These are phyloP conservation scores for Solanum virginianum DNA, from an alignment of 257 asterid species.

Conservation along the genomic window DNA sequence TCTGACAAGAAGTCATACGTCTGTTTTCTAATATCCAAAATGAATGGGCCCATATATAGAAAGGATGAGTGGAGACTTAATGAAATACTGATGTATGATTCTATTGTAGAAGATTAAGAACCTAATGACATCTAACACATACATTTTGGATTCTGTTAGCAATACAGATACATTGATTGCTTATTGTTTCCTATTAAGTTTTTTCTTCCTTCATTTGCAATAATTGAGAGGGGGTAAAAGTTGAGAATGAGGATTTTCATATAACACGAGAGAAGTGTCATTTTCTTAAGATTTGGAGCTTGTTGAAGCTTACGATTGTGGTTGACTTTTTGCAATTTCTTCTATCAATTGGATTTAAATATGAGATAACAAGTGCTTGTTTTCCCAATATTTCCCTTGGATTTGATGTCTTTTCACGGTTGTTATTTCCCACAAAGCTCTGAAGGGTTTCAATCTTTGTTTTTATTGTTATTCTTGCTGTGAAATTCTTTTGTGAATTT, in stretches of 20 bases:
- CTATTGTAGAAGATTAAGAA: neutral
- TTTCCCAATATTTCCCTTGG: neutral
- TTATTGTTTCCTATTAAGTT: neutral
- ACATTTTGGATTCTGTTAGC: neutral
- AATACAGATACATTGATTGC: neutral
- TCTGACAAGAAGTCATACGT: neutral
- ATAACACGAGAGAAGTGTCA: neutral
- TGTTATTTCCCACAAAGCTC: constrained; percentile 1
- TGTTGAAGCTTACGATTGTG: neutral
- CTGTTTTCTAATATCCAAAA: neutral
- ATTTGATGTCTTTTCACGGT: neutral
- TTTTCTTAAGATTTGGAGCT: neutral
- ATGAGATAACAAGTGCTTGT: neutral
- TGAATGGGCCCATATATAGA: neutral
- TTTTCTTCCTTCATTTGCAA: neutral
- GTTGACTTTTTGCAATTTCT: neutral
- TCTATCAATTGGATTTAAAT: neutral
- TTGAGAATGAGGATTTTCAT: neutral
- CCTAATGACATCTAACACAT: neutral
- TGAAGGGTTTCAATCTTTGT: neutral
- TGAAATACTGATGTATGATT: neutral
- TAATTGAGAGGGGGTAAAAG: neutral
- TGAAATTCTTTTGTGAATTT: constrained; percentile 3
- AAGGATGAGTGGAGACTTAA: neutral
- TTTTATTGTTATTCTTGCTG: neutral